Conservation (phyloP, 2,329 filamentous ascomycete species). For the Colletotrichum tabaci region DNA sequence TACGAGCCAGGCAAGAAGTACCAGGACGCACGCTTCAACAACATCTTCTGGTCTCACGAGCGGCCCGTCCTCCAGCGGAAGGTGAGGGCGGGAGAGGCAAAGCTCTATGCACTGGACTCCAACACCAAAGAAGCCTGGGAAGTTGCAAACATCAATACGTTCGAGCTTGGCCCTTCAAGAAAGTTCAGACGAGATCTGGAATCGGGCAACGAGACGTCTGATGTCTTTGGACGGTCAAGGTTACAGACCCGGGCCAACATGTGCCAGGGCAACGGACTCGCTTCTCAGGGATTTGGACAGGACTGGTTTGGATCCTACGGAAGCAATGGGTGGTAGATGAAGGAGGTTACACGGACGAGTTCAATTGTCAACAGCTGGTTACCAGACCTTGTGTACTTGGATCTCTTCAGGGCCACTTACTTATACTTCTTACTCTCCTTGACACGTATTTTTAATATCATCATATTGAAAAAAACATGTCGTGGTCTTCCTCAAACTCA, state of each 20-base stretch:
- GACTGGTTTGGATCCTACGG: conserved; percentile 18
- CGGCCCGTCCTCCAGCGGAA: conserved; percentile 14
- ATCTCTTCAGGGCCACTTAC: background rate
- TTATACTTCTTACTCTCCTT: background rate
- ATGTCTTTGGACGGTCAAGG: conserved; percentile 1
- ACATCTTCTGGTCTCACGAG: conserved; percentile 26
- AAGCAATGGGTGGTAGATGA: conserved; percentile 15
- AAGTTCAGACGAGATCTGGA: conserved; percentile 17
- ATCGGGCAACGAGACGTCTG: conserved; percentile 9
- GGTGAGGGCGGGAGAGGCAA: background rate
- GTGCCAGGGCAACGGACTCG: conserved; percentile 16
- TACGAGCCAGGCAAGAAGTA: conserved; percentile 22
- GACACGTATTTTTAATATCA: too few relatives aligned
- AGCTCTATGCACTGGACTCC: conserved; percentile 13
- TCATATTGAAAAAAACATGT: too few relatives aligned
- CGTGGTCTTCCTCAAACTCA: too few relatives aligned
- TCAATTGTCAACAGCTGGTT: too few relatives aligned
- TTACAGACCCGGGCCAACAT: conserved; percentile 17
- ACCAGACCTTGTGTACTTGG: too few relatives aligned
- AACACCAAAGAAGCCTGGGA: conserved; percentile 22
- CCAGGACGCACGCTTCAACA: conserved; percentile 6
- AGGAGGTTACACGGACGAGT: too few relatives aligned
- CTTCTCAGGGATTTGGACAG: conserved; percentile 7
- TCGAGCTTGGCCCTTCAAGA: conserved; percentile 7
- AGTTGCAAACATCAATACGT: conserved; percentile 5